phyloP scores from a whole-genome alignment of 495 filamentous ascomycete species.

The Beverwykella pulmonaria region DNA sequence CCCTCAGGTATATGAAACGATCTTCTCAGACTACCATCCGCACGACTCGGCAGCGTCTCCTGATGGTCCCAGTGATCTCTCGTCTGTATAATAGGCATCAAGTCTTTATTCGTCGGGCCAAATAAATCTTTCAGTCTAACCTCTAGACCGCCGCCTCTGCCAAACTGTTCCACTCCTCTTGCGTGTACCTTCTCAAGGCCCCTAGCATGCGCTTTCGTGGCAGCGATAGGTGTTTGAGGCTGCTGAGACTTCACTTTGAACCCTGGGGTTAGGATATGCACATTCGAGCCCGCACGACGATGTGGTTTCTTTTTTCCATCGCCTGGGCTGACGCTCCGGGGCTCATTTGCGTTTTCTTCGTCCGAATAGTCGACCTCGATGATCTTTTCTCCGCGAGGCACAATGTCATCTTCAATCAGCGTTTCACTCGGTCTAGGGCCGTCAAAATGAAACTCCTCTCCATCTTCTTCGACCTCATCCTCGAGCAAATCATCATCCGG shows the following conservation, averaged over 20 bases:
- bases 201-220: constrained; percentile 2
- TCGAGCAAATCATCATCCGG: constrained; percentile 17
- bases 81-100: constrained; percentile 50
- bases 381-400: neutral
- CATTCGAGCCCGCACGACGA: neutral
- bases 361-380: neutral
- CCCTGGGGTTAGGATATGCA: neutral
- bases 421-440: neutral
- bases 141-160: constrained; percentile 9
- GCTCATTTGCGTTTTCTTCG: neutral
- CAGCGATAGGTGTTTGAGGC: neutral
- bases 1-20: constrained; percentile 52
- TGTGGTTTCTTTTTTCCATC: neutral
- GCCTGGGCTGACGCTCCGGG: neutral
- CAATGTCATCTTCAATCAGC: neutral
- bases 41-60: constrained; percentile 54
- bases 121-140: constrained; percentile 20
- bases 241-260: neutral
- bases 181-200: constrained; percentile 5
- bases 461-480: neutral
- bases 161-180: constrained; percentile 18
- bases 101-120: constrained; percentile 46
- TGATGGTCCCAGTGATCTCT: constrained; percentile 56
- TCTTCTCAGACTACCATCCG: constrained; percentile 44
- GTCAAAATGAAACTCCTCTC: constrained; percentile 5